Base-by-base conservation (phyloP, 1,284 basidiomycete genomes). In the Fomitopsis pinicola region DNA sequence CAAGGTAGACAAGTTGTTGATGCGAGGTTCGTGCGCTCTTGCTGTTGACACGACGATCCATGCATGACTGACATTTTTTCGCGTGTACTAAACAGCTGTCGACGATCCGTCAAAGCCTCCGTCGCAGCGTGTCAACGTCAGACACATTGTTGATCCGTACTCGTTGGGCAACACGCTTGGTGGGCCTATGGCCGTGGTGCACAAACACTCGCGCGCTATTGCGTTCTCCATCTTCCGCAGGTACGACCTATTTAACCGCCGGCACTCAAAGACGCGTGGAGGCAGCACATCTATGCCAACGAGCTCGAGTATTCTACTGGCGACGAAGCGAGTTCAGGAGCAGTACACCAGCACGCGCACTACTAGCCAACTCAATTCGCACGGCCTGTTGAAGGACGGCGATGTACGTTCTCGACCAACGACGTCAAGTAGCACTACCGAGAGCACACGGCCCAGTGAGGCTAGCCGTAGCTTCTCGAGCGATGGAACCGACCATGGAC, bases 321-420 rank as follows among this genome's bases (percentile, higher is more conserved):
- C 87, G 10, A 83, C 87, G 30, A 82, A 83, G 68, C 82, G 81
- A 62, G 90, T 92, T 7, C 89, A 92, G 67, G 83, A 85, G 67
- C 84, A 87, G 35, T 92, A 85, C 67, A 92, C 90, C 17, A 90
- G 83, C 68, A 92, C 89, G n/a, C 84, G 81, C 46, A 89, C 88
- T 14, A 91, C 88, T 7, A 80, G 82, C 55, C 84, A 84, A 68
- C 77, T 92, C 38, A 83, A 82, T 64, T 82, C 85, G 0, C 84
- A 91, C 69, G 86, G 89, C 3, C 71, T 89, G 33, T 75, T 91
- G 46, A 83, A 84, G 54, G 83, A 85, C 1, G 67, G 64, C 3
- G 56, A 59, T n/a, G 50, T 56, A 14, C 58, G 58, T 12, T 46
- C 59, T 0, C 61, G 62, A 40, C 63, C 53, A 17, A 62, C 45